Base-by-base conservation (phyloP, 1,139 yeast genomes). In the Magnusiomyces tetraspermus region DNA sequence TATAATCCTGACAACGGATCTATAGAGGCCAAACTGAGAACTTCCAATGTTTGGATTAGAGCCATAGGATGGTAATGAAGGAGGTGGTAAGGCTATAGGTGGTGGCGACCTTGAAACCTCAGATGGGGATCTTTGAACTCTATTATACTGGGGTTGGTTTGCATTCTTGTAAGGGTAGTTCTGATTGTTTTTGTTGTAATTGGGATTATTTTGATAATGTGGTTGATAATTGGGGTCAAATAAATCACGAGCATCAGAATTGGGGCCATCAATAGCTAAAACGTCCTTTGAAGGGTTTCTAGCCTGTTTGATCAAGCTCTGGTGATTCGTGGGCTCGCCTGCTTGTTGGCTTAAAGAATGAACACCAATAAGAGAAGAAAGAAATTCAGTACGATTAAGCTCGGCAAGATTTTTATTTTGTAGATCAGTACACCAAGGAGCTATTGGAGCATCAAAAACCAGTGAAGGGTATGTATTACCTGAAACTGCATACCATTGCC, bases 401-500 rank as follows among this genome's bases (percentile, higher is more conserved):
- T 19, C 6, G 15, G 42, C 6, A 19, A n/a, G 24, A 38, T 17
- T 4, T 38, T 38, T 4, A 19, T 15, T 24, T 33, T 23, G 30
- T 5, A n/a, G 31, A 3, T 24, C 41, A 64, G 58, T 48, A 46
- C 63, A 63, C 73, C 73, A 72, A 2, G 55, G 54, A 0, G 76
- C 71, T 0, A 57, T 61, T 53, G 95, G 92, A 0, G 97, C 94
- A 26, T 87, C 79, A 56, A 81, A 80, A 22, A 90, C 89, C 51
- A 89, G 67, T 0, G 94, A 81, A 0, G 97, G 96, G 63, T 83
- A 90, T 60, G 82, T 76, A 28, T 68, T 66, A 58, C 82, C 85
- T 31, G 95, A 85, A 78, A 90, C 76, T 11, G 96, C 97, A 71
- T 78, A 87, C 96, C 96, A 89, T 50, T 86, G 83, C 3, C 82